Conservation (phyloP, 768 basidiomycete species). For the Boletus fagicola region DNA sequence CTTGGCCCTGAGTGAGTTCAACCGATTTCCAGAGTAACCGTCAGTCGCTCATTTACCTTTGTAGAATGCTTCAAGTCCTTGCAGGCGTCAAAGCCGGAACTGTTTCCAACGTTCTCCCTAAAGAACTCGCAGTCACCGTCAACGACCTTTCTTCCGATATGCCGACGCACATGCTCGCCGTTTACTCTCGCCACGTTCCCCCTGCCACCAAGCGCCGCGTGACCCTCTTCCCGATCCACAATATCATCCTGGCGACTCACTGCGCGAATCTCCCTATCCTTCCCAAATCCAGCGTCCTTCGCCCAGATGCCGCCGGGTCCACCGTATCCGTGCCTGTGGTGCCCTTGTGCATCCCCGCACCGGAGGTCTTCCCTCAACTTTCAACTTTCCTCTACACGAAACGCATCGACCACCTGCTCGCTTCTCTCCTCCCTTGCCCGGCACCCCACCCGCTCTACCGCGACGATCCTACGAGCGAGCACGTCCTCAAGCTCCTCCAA, state of each 20-base stretch:
- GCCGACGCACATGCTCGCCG: slow-evolving; percentile 34
- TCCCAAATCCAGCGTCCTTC: slow-evolving; percentile 12
- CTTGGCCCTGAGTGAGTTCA: slow-evolving; percentile 30
- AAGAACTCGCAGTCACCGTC: slow-evolving; percentile 24
- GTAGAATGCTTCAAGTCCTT: slow-evolving; percentile 33
- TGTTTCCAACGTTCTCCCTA: slow-evolving; percentile 25
- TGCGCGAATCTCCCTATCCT: slow-evolving; percentile 32
- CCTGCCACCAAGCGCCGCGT: slow-evolving; percentile 29
- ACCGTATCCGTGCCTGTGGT: slow-evolving; percentile 55
- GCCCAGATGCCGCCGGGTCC: slow-evolving; percentile 17
- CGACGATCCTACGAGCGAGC: slow-evolving; percentile 23
- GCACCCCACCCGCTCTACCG: slow-evolving; percentile 25
- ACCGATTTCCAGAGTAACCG: rapidly evolving
- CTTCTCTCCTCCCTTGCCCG: slow-evolving; percentile 55
- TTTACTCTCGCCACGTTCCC: slow-evolving; percentile 27
- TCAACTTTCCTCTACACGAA: slow-evolving; percentile 70
- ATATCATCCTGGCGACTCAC: slow-evolving; percentile 33
- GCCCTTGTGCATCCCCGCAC: slow-evolving; percentile 67
- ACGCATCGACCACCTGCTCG: slow-evolving; percentile 55
- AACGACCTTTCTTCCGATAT: slow-evolving; percentile 33
- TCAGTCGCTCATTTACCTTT: slow-evolving; percentile 9
- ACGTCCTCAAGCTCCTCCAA: slow-evolving; percentile 10
- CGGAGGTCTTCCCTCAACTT: slow-evolving; percentile 63
- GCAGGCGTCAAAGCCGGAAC: slow-evolving; percentile 27
- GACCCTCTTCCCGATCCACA: slow-evolving; percentile 38